These are phyloP conservation scores for Rugosomyces carneus DNA, from an alignment of 1,284 basidiomycete genomes.

Conservation along the genomic window DNA sequence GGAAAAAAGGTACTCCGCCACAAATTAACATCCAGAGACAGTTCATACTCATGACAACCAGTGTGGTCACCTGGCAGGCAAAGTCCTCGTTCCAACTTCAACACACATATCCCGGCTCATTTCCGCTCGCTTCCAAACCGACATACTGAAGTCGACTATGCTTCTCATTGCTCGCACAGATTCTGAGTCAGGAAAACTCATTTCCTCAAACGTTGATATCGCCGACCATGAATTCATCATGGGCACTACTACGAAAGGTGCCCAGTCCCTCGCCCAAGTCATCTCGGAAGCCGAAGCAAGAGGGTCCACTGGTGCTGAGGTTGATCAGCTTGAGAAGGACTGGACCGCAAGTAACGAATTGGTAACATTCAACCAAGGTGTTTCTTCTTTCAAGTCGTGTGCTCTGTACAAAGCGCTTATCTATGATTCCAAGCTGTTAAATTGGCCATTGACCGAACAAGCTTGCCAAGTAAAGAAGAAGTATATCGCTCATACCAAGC, in stretches of 20 bases:
- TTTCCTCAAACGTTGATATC: slow-evolving; percentile 95
- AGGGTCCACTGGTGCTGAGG: slow-evolving; percentile 74
- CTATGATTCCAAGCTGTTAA: slow-evolving; percentile 46
- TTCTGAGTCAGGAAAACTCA: slow-evolving; percentile 91
- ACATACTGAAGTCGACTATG: slow-evolving; percentile 62
- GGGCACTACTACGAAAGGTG: slow-evolving; percentile 75
- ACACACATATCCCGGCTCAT: slow-evolving; percentile 79
- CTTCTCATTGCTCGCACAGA: slow-evolving; percentile 78
- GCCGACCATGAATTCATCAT: slow-evolving; percentile 97
- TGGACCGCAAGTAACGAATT: slow-evolving; percentile 67
- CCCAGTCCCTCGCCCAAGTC: slow-evolving; percentile 68
- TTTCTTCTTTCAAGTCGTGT: slow-evolving; percentile 1
- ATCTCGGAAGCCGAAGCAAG: slow-evolving; percentile 82
- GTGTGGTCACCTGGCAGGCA: slow-evolving; percentile 82
- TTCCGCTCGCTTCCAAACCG: slow-evolving; percentile 62
- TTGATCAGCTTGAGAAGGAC: slow-evolving; percentile 85
- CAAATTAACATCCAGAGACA: too few relatives aligned
- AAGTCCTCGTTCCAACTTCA: slow-evolving; percentile 73
- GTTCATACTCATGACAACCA: too few relatives aligned
- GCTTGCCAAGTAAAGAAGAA: slow-evolving; percentile 47
- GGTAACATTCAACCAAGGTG: slow-evolving; percentile 82
- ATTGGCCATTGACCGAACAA: slow-evolving; percentile 45
- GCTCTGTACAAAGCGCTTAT: not conserved
- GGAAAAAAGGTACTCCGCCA: too few relatives aligned
- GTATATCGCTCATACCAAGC: slow-evolving; percentile 57